Evolutionary conservation across 2,329 filamentous ascomycete species (phyloP).

Genomic region (Lachnum nothofagi): DNA sequence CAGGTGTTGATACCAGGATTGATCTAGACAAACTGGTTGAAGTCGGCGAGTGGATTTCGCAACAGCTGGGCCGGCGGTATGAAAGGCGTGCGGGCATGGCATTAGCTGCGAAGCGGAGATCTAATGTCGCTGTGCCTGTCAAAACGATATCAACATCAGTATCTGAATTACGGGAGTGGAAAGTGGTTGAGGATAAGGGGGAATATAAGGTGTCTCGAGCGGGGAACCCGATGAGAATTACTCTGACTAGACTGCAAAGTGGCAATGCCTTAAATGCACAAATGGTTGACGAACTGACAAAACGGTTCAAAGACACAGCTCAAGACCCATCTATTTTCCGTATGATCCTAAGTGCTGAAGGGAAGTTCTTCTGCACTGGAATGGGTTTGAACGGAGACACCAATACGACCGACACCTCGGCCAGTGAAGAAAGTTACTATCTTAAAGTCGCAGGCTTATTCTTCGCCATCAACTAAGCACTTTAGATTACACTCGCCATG

Average conservation of each 20-base stretch:
- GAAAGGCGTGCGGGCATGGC: too few species aligned
- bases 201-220: conserved; percentile 29
- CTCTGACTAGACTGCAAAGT: conserved; percentile 35
- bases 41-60: conserved; percentile 74
- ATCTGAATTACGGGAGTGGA: too few species aligned
- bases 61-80: too few species aligned
- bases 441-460: conserved; percentile 31
- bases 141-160: too few species aligned
- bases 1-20: conserved; percentile 71
- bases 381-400: conserved; percentile 34
- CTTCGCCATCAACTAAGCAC: conserved; percentile 35
- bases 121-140: too few species aligned
- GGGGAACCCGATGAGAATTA: conserved; percentile 31
- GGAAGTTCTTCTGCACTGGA: conserved; percentile 40
- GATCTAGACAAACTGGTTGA: conserved; percentile 61
- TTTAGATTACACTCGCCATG: conserved; percentile 39
- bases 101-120: too few species aligned
- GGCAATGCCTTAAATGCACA: conserved; percentile 37
- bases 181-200: conserved; percentile 4
- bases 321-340: conserved; percentile 32
- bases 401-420: too few species aligned
- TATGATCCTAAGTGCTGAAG: conserved; percentile 34
- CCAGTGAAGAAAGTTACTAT: conserved; percentile 16
- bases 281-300: conserved; percentile 35
- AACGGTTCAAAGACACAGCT: conserved; percentile 25